Evolutionary conservation across 2,329 filamentous ascomycete species (phyloP), one percentile per base, ranked within the genome.

Genomic region (Elsinoe arachidis): DNA sequence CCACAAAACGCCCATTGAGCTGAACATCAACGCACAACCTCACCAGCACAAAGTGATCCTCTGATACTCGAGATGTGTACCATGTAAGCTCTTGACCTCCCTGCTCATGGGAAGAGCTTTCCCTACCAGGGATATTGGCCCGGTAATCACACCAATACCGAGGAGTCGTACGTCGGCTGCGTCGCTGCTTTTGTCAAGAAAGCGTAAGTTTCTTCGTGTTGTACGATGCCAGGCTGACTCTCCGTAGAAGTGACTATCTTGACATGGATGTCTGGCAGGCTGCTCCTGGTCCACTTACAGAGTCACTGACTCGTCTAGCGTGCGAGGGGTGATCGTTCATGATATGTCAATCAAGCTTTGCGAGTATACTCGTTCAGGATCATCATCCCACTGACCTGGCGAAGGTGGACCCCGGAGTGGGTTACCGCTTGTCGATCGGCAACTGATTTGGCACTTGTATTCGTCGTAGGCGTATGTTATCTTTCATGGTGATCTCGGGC

Each of bases 61-160:
- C 66, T 68, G 11, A 77, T 77, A 74, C 68, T 72, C 17, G 71
- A 76, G 64, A 74, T 68, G 55, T 77, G 74, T 57, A 74, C 70
- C 17, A 79, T 79, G 76, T 74, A 73, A 44, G 74, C 74, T 1
- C 76, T 79, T 47, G 77, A 79, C 62, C 67, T 79, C 9, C 77
- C 76, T 0, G 75, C 73, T 2, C 77, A 79, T 60, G 76, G 76
- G 0, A 65, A 75, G 5, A 74, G 71, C 44, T 79, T 78, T 58
- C 76, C 77, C 0, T 71, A 72, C 11, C 66, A 71, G 53, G 69
- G 69, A 19, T 71, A 74, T 58, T 62, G 67, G 10, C 70, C 73
- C 0, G 74, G 75, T 5, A 72, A 69, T n/a, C 74, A 78, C 62
- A 77, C 74, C 33, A 77, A 74, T 55, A 77, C 70, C 15, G 75